These are phyloP conservation scores for Pisolithus thermaeus DNA, from an alignment of 1,284 basidiomycete species.

Conservation along the genomic window DNA sequence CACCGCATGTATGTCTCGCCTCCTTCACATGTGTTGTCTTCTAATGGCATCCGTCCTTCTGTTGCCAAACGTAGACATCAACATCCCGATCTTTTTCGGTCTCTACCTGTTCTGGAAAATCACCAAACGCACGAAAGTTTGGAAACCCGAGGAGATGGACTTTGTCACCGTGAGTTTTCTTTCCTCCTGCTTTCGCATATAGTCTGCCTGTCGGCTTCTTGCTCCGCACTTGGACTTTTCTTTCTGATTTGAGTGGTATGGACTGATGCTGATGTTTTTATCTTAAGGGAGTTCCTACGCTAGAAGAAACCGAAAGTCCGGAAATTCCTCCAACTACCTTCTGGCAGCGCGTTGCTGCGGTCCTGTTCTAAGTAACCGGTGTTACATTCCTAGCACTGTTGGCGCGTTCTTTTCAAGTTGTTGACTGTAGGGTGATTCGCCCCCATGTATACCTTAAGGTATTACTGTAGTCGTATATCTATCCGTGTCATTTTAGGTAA, in stretches of 20 bases:
- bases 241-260: not conserved
- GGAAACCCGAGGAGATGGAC: constrained; percentile 53
- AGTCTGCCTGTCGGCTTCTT: not conserved
- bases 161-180: constrained; percentile 40
- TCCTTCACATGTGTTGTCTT: not conserved
- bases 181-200: not conserved
- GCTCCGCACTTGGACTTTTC: not conserved
- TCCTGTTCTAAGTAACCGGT: constrained; percentile 28
- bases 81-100: constrained; percentile 7
- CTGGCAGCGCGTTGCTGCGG: constrained; percentile 31
- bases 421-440: no score
- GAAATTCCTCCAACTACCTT: constrained; percentile 33
- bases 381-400: not conserved
- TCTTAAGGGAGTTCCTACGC: constrained; percentile 41
- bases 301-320: constrained; percentile 49
- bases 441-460: no score
- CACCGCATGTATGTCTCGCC: constrained; percentile 1
- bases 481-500: no score
- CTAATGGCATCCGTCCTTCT: not conserved
- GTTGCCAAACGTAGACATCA: constrained; percentile 6
- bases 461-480: no score
- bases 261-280: not conserved
- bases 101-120: constrained; percentile 37
- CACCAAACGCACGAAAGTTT: constrained; percentile 43
- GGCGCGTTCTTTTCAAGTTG: no score